A percentile compares a stretch with the other conserved stretches of the same genome.
These are phyloP conservation scores for Boechera divaricarpa DNA, from an alignment of 345 rosid genomes.

Conservation along the genomic window DNA sequence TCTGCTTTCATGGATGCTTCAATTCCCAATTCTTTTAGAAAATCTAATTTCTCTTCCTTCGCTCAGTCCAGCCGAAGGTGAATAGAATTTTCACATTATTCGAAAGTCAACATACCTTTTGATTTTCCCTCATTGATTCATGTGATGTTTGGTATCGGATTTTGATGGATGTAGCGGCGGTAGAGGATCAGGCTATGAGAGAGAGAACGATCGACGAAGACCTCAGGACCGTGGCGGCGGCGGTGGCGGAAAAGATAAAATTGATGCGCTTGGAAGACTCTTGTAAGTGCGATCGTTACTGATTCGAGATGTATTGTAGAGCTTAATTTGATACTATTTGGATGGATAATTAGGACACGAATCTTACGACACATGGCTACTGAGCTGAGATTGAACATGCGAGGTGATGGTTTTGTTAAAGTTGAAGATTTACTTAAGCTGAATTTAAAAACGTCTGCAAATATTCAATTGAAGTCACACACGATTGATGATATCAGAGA, in stretches of 20 bases:
- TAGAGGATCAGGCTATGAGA: constrained; percentile 55
- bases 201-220: constrained; percentile 50
- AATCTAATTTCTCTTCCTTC: constrained; percentile 48
- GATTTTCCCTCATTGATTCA: neutral
- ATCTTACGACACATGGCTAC: constrained; percentile 81
- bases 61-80: constrained; percentile 56
- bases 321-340: neutral
- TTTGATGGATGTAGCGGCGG: constrained; percentile 47
- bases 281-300: constrained; percentile 57
- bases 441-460: constrained; percentile 72
- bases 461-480: constrained; percentile 69
- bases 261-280: constrained; percentile 89
- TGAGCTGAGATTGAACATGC: constrained; percentile 73
- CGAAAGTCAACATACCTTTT: neutral
- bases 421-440: constrained; percentile 74
- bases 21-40: constrained; percentile 16
- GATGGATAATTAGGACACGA: constrained; percentile 58
- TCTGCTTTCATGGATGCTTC: constrained; percentile 40
- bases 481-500: constrained; percentile 76
- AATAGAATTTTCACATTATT: neutral
- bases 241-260: constrained; percentile 57
- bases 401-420: constrained; percentile 81
- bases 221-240: constrained; percentile 58
- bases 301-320: neutral
- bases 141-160: constrained; percentile 4